phyloP scores from a whole-genome alignment of 108 stramenopile genomes.

The Cyclotella choctawhatcheeana region DNA sequence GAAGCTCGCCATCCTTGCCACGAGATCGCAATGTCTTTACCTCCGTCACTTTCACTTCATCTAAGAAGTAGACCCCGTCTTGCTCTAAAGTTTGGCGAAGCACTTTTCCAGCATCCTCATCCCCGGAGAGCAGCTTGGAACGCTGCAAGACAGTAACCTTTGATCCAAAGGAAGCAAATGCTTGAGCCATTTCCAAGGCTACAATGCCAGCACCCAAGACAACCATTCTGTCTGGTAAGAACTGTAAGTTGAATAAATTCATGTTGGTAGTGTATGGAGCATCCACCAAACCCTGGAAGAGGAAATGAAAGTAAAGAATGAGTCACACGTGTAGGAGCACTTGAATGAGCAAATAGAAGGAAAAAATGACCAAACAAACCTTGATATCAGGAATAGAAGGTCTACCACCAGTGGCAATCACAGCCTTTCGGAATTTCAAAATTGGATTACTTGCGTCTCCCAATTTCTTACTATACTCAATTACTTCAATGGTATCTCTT shows the following conservation, averaged over 20 bases:
- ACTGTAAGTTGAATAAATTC: slow-evolving; percentile 88
- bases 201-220: slow-evolving; percentile 95
- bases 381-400: slow-evolving; percentile 72
- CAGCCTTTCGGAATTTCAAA: slow-evolving; percentile 81
- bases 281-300: slow-evolving; percentile 74
- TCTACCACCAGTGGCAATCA: slow-evolving; percentile 93
- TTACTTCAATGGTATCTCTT: slow-evolving; percentile 75
- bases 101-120: slow-evolving; percentile 77
- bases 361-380: too few relatives aligned
- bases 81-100: slow-evolving; percentile 66
- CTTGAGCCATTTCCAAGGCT: slow-evolving; percentile 97
- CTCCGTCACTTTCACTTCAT: slow-evolving; percentile 33
- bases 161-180: slow-evolving; percentile 91
- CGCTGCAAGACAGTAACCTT: slow-evolving; percentile 85
- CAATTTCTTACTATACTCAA: slow-evolving; percentile 40
- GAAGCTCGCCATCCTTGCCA: slow-evolving; percentile 40
- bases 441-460: slow-evolving; percentile 43
- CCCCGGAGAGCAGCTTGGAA: slow-evolving; percentile 68
- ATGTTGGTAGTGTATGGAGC: slow-evolving; percentile 93
- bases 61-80: slow-evolving; percentile 81
- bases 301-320: too few relatives aligned
- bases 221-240: slow-evolving; percentile 88
- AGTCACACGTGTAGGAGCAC: too few relatives aligned
- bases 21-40: slow-evolving; percentile 61
- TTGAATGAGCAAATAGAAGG: too few relatives aligned